phyloP scores from a whole-genome alignment of 163 green algal genomes.

The Chloromonas sp. region DNA sequence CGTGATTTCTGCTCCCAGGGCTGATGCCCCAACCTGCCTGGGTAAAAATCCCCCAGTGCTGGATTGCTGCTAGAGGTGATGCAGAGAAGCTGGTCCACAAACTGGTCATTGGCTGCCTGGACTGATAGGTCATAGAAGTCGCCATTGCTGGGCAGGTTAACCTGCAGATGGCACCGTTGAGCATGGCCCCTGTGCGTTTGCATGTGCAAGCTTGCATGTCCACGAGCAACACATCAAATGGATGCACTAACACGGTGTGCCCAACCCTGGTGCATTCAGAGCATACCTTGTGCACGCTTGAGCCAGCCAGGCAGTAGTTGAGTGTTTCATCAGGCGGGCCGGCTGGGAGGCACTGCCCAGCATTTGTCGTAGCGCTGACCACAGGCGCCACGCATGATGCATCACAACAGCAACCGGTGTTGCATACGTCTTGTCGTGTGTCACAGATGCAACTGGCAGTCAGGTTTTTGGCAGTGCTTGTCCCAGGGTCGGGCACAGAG shows the following conservation, averaged over 20 bases:
- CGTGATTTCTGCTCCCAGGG: no score
- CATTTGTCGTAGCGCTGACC: conserved; percentile 10
- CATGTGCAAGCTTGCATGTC: conserved; percentile 3
- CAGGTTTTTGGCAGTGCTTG: conserved; percentile 22
- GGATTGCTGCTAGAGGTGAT: conserved; percentile 41
- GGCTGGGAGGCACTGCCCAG: conserved; percentile 27
- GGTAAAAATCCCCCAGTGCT: conserved; percentile 35
- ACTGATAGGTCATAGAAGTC: conserved; percentile 36
- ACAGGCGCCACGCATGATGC: conserved; percentile 23
- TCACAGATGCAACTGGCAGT: conserved; percentile 41
- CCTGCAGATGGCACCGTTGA: conserved; percentile 16
- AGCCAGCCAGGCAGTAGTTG: conserved; percentile 30
- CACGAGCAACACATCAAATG: background rate
- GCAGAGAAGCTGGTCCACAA: conserved; percentile 47
- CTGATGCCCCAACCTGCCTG: conserved; percentile 9
- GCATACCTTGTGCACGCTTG: conserved; percentile 19
- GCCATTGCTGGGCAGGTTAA: conserved; percentile 38
- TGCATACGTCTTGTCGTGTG: conserved; percentile 26
- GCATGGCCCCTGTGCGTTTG: background rate
- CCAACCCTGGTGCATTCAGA: background rate
- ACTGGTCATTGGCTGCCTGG: conserved; percentile 21
- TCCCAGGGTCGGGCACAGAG: no score
- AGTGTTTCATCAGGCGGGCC: conserved; percentile 28
- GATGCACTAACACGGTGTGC: background rate
- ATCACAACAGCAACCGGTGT: conserved; percentile 47